Conservation (phyloP, 495 filamentous ascomycete genomes). For the Neurospora sp. region DNA sequence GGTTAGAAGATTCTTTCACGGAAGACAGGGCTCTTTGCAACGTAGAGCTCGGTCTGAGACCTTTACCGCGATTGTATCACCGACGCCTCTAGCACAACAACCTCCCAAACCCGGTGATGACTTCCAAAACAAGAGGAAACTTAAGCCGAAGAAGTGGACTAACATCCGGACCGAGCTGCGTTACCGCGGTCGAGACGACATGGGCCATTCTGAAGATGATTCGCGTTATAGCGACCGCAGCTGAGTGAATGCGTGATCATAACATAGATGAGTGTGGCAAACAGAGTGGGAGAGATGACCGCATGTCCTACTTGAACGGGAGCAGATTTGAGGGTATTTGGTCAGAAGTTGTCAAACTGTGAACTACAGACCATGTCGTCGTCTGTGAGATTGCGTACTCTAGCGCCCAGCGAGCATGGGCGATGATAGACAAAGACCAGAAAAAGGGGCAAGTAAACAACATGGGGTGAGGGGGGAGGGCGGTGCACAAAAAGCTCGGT, state of each 20-base stretch:
- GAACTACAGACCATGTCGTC: not conserved
- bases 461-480: not conserved
- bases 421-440: not conserved
- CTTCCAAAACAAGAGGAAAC: not conserved
- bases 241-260: not conserved
- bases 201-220: not conserved
- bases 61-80: not conserved
- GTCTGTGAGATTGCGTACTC: not conserved
- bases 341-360: not conserved
- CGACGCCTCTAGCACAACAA: not conserved
- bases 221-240: not conserved
- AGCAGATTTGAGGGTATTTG: not conserved
- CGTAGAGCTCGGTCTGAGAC: not conserved
- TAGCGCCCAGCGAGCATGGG: not conserved
- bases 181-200: not conserved
- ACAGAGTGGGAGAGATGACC: not conserved
- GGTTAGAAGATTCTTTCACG: not conserved
- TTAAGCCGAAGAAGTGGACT: not conserved
- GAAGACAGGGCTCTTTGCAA: not conserved
- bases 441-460: not conserved
- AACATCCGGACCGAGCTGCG: not conserved
- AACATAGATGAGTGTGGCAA: not conserved
- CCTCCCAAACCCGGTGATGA: not conserved
- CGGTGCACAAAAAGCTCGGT: not conserved
- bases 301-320: not conserved